Percentiles rank a stretch among this genome's conserved stretches.
phyloP scores from a whole-genome alignment of 805 yeast genomes.

The Wickerhamiella azymoides region DNA sequence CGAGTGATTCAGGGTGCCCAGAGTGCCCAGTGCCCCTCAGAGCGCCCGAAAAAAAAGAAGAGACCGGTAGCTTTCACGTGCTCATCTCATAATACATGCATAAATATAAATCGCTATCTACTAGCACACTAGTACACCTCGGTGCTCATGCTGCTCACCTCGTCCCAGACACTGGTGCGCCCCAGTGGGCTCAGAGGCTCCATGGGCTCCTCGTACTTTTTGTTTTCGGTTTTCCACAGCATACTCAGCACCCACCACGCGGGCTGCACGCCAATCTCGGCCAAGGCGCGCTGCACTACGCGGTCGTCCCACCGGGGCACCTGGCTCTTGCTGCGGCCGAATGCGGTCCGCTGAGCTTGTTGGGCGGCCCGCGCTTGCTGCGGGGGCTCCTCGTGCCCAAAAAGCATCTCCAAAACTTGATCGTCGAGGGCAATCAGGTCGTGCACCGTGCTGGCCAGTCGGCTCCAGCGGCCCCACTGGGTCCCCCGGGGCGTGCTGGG shows the following conservation, averaged over 20 bases:
- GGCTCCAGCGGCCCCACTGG: constrained; percentile 12
- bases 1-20: too few relatives aligned
- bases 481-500: too few relatives aligned
- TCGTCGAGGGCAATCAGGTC: constrained; percentile 26
- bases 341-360: neutral
- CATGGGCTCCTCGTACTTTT: neutral
- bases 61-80: neutral
- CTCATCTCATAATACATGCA: too few relatives aligned
- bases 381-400: constrained; percentile 17
- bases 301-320: constrained; percentile 12
- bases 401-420: constrained; percentile 25
- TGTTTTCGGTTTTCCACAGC: neutral
- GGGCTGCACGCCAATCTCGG: neutral
- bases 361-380: neutral
- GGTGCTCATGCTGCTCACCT: neutral
- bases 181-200: neutral
- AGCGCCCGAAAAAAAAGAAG: neutral
- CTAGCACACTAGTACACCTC: neutral
- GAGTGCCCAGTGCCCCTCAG: too few relatives aligned
- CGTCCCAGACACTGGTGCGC: neutral
- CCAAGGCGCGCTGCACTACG: constrained; percentile 3
- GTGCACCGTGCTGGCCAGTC: constrained; percentile 12
- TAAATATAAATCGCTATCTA: too few relatives aligned
- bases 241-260: neutral
- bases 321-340: constrained; percentile 10